Base-by-base conservation (phyloP, 2,329 filamentous ascomycete species). In the Colletotrichum sp. region DNA sequence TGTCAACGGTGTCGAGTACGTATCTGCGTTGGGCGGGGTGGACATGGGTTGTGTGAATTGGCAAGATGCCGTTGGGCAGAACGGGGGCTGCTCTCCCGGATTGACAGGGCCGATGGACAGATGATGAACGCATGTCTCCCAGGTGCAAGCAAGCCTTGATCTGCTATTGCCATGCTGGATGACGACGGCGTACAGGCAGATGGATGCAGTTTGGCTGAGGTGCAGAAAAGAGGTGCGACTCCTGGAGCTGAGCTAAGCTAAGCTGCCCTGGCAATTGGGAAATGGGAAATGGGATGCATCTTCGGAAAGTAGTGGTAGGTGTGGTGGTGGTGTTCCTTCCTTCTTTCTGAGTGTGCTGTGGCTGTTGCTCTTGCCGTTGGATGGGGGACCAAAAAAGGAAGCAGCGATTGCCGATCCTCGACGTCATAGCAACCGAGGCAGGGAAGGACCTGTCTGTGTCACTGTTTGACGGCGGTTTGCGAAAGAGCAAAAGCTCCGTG, bases 381-480 rank as follows among this genome's bases (percentile, higher is more conserved):
- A 59, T 26, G 55, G 55, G 55, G 18, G 30, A 63, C 70, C 49
- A 36, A 34, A 63, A 52, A 30, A 8, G 49, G 44, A 70, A 16
- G 67, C 21, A 15, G 18, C 15, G 30, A 21, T 18, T 66, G 74
- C 57, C 64, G 71, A 72, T 64, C 55, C 21, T 59, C 55, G 74
- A 76, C 74, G 74, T 76, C 74, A 76, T 76, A 39, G 39, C 63
- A 8, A 8, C 34, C 26, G 49, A 49, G 15, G 60, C 60, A 59
- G 63, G 63, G 63, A 66, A 66, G 21, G 63, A 30, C 34, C 68
- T 10, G 64, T 72, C 72, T 65, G 66, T 78, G 55, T 39, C 34
- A 64, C 49, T 68, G 71, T 77, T 75, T 76, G 68, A 64, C 68
- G 67, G 52, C 65, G 36, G 69, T 72, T 68, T 77, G 72, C 30